Base-by-base conservation (phyloP, 2,329 filamentous ascomycete species). In the Phoma herbarum region DNA sequence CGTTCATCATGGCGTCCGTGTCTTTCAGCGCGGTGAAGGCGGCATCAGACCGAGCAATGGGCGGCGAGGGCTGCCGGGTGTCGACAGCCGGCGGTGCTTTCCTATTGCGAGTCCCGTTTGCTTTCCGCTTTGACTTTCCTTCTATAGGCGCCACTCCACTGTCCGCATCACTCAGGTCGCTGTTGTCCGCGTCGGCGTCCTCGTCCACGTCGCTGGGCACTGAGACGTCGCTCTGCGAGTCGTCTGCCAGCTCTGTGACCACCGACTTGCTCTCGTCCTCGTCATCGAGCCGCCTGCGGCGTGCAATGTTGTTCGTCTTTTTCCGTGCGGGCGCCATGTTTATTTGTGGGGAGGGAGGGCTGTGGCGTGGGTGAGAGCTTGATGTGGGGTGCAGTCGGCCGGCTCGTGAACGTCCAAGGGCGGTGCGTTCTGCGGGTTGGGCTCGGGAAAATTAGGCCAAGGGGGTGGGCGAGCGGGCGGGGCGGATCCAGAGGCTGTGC, bases 141-240 rank as follows among this genome's bases (percentile, higher is more conserved):
- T 67, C 63, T 41, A 70, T 70, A 46, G 73, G 68, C 16, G 73
- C 73, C 14, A 72, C 68, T 16, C 76, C 73, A 50, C 74, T 76
- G 61, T 84, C 83, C 52, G 79, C 75, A 37, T 85, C 85, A 66
- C 83, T 86, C 49, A 81, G 78, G 68, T 87, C 84, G 69, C 83
- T 86, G 63, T 82, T 83, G 72, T 86, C 84, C n/a, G 78, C 82
- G 65, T 81, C 84, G 56, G 82, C 85, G 62, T 87, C 83, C 55
- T 85, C 84, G 50, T 86, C 85, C 44, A 79, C 79, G 60, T 86
- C 84, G 66, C 81, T 88, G 62, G 82, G 79, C 22, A 81, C 77
- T 12, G 86, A 88, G 35, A 80, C 83, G 72, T 88, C 87, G 73
- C 85, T 89, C 76, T 87, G 78, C 39, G 86, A 88, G 72, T 88